phyloP scores from a whole-genome alignment of 768 basidiomycete species.

The Cystofilobasidium ferigula region DNA sequence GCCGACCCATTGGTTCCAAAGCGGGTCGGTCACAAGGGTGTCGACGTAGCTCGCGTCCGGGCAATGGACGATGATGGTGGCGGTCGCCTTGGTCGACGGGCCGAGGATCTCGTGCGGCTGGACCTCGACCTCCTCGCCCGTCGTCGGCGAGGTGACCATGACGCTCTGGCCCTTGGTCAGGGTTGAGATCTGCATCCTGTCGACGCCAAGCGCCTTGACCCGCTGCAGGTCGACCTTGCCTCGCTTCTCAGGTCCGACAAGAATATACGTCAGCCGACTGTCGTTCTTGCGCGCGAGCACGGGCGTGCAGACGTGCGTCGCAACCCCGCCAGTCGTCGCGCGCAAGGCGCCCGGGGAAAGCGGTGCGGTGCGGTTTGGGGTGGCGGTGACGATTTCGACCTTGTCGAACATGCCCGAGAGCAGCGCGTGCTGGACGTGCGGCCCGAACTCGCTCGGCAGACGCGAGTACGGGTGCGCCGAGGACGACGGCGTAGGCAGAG shows the following conservation, averaged over 20 bases:
- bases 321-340: no score
- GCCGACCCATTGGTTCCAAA: conserved; percentile 11
- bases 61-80: conserved; percentile 54
- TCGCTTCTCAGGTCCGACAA: conserved; percentile 43
- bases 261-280: conserved; percentile 36
- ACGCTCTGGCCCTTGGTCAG: not conserved
- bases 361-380: no score
- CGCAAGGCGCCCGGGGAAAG: no score
- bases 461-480: not conserved
- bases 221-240: conserved; percentile 63
- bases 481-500: not conserved
- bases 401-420: not conserved
- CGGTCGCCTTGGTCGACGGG: not conserved
- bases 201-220: conserved; percentile 56
- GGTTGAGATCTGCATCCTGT: conserved; percentile 25
- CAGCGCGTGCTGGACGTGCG: not conserved
- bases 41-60: conserved; percentile 53
- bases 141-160: not conserved
- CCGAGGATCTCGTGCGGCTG: not conserved
- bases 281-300: not conserved
- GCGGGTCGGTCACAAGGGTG: conserved; percentile 38
- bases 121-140: not conserved
- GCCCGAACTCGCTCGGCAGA: not conserved
- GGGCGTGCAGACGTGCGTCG: not conserved
- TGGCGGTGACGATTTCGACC: not conserved